Percentiles rank a stretch among this genome's conserved stretches.
Conservation (phyloP, 805 yeast species). For the Metschnikowia anglica region DNA sequence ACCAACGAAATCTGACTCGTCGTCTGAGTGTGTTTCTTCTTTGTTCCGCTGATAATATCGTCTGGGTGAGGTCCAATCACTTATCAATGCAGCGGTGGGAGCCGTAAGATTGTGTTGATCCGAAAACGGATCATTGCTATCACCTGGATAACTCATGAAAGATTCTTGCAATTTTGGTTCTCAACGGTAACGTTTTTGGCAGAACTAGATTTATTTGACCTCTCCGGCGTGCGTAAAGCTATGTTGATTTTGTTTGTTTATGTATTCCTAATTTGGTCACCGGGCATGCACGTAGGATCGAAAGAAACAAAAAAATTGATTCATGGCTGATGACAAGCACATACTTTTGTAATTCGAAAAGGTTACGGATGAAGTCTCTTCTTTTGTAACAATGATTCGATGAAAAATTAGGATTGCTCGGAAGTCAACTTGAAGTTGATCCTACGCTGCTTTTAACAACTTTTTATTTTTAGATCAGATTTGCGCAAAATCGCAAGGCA, state of each 20-base stretch:
- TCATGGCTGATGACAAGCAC: too few relatives aligned
- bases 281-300: too few relatives aligned
- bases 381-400: too few relatives aligned
- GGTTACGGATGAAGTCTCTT: too few relatives aligned
- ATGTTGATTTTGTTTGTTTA: slow-evolving; percentile 17
- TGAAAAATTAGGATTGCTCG: too few relatives aligned
- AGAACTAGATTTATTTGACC: background rate
- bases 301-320: too few relatives aligned
- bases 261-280: slow-evolving; percentile 24
- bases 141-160: slow-evolving; percentile 4
- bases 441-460: too few relatives aligned
- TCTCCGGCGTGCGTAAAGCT: background rate
- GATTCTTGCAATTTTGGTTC: background rate
- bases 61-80: slow-evolving; percentile 39
- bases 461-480: too few relatives aligned
- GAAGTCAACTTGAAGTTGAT: too few relatives aligned
- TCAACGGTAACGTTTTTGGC: background rate
- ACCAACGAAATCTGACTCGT: slow-evolving; percentile 24
- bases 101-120: slow-evolving; percentile 32
- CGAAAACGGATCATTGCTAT: slow-evolving; percentile 29
- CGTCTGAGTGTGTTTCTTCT: slow-evolving; percentile 24
- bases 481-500: too few relatives aligned
- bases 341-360: too few relatives aligned
- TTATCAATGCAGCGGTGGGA: slow-evolving; percentile 42
- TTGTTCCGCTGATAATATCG: slow-evolving; percentile 29